A percentile compares a stretch with the other conserved stretches of the same genome.
These are phyloP conservation scores for Vitis hybrid DNA, from an alignment of 177 flowering plant genomes.

Conservation along the genomic window DNA sequence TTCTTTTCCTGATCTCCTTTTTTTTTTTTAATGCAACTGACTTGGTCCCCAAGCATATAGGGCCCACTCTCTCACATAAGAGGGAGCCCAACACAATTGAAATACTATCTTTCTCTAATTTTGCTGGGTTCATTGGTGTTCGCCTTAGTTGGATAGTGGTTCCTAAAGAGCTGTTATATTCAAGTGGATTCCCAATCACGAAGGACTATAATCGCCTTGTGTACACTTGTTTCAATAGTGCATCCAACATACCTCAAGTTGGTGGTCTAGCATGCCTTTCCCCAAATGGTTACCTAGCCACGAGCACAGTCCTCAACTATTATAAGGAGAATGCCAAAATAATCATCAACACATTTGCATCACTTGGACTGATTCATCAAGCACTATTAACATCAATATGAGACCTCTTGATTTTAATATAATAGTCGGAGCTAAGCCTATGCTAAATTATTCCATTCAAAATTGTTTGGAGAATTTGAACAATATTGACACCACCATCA, in stretches of 20 bases:
- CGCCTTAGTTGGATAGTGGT: constrained; percentile 96
- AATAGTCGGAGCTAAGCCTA: too few species aligned
- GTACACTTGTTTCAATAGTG: constrained; percentile 86
- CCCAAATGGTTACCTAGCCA: constrained; percentile 58
- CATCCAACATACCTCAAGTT: constrained; percentile 83
- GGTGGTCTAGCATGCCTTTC: constrained; percentile 92
- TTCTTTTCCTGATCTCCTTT: too few species aligned
- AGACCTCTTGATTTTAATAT: too few species aligned
- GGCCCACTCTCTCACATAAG: too few species aligned
- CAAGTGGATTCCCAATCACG: constrained; percentile 68
- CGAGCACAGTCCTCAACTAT: constrained; percentile 26
- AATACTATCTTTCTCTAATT: constrained; percentile 78
- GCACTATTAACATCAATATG: too few species aligned
- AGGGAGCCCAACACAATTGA: constrained; percentile 52
- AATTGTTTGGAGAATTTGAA: too few species aligned
- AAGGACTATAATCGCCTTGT: constrained; percentile 72
- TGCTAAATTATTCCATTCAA: too few species aligned
- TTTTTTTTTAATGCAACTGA: too few species aligned
- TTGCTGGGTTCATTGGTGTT: constrained; percentile 88
- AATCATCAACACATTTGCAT: constrained; percentile 36
- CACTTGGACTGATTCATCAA: constrained; percentile 33
- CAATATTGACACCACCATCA: too few species aligned
- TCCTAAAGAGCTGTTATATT: constrained; percentile 60
- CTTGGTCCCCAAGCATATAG: too few species aligned
- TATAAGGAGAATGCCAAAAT: constrained; percentile 56